phyloP scores from a whole-genome alignment of 2,329 filamentous ascomycete genomes.

The Pseudogymnoascus verrucosus region DNA sequence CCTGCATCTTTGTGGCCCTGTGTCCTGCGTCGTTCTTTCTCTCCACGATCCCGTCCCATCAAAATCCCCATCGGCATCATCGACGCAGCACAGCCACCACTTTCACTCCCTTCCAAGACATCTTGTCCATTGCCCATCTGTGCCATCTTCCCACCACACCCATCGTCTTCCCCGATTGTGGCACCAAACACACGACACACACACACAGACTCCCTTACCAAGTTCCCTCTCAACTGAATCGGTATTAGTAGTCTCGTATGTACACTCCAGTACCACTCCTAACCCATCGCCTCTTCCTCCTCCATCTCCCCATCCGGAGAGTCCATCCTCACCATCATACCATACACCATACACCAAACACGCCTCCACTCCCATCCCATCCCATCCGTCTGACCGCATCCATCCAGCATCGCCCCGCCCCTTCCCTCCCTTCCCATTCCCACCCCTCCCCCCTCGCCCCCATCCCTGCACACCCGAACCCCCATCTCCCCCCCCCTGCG shows the following conservation, averaged over 20 bases:
- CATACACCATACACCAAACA: no score
- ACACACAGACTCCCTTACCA: no score
- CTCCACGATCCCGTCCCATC: no score
- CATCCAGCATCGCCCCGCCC: no score
- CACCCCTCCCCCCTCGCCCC: no score
- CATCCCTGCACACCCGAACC: not conserved
- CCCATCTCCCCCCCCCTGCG: not conserved
- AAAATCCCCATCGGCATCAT: not conserved
- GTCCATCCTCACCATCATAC: not conserved
- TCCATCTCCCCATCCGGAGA: not conserved
- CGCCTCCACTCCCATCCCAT: not conserved
- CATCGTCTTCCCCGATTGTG: no score
- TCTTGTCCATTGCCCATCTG: not conserved
- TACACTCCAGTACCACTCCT: not conserved
- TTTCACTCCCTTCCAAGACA: no score
- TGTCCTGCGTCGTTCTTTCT: not conserved
- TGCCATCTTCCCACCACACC: no score
- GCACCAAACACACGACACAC: not conserved
- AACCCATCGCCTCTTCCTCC: no score
- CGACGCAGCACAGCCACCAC: not conserved
- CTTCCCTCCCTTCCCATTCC: no score
- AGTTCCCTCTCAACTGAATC: no score
- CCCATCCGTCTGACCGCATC: not conserved
- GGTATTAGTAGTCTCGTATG: no score
- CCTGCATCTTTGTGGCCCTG: not conserved